These are phyloP conservation scores for Alternaria alternata DNA, from an alignment of 2,329 filamentous ascomycete species.

Conservation along the genomic window DNA sequence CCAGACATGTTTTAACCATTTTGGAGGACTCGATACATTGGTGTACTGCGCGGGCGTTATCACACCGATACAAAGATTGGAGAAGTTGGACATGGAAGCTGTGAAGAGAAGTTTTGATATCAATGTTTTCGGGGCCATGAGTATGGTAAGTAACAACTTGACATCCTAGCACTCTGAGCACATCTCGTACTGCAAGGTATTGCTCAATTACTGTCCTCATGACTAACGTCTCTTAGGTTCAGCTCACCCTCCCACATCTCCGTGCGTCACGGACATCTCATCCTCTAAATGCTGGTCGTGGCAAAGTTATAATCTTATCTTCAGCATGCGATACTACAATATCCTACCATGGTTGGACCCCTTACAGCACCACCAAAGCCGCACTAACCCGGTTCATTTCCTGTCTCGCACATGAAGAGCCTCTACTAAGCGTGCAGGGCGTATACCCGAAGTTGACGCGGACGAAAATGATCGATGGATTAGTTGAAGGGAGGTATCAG, in stretches of 20 bases:
- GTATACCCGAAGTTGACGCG: slow-evolving; percentile 39
- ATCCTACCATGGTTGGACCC: slow-evolving; percentile 36
- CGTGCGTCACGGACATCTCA: slow-evolving; percentile 20
- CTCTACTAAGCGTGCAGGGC: slow-evolving; percentile 29
- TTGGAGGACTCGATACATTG: slow-evolving; percentile 33
- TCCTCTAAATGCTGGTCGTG: slow-evolving; percentile 28
- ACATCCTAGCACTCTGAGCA: not conserved
- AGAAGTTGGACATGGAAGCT: slow-evolving; percentile 27
- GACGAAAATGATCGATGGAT: slow-evolving; percentile 36
- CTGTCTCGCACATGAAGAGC: slow-evolving; percentile 37
- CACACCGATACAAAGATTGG: slow-evolving; percentile 31
- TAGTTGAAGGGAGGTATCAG: slow-evolving; percentile 30
- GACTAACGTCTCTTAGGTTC: slow-evolving; percentile 16
- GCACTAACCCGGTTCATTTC: slow-evolving; percentile 36
- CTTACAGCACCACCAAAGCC: slow-evolving; percentile 38
- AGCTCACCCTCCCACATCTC: slow-evolving; percentile 31
- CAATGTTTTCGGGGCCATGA: slow-evolving; percentile 38
- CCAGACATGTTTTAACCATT: slow-evolving; percentile 19
- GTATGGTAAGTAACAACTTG: slow-evolving; percentile 25
- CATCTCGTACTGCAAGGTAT: not conserved
- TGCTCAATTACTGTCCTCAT: not conserved
- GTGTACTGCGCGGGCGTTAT: slow-evolving; percentile 37
- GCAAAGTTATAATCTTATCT: slow-evolving; percentile 31
- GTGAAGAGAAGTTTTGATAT: slow-evolving; percentile 31
- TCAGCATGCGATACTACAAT: slow-evolving; percentile 33